Percentiles rank a stretch among this genome's conserved stretches.
phyloP scores from a whole-genome alignment of 2,329 filamentous ascomycete species.

The Xylariaceae sp. region DNA sequence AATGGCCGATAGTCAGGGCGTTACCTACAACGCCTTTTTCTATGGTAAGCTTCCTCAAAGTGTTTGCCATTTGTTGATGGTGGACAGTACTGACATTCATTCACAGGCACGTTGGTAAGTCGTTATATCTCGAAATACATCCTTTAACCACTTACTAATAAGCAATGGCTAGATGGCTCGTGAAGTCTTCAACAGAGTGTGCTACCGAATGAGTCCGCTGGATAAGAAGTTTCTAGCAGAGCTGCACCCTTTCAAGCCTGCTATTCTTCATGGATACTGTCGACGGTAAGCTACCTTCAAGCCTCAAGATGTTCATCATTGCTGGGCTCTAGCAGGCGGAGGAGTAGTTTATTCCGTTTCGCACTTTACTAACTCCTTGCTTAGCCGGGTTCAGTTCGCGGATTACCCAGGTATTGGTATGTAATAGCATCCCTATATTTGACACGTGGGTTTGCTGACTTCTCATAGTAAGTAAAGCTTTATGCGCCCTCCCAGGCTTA shows the following conservation, averaged over 20 bases:
- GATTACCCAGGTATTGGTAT: constrained; percentile 75
- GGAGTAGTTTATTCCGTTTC: too few relatives aligned
- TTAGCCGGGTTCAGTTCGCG: constrained; percentile 55
- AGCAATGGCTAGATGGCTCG: constrained; percentile 63
- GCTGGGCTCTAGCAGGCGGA: too few relatives aligned
- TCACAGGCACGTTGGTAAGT: constrained; percentile 36
- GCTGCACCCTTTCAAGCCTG: constrained; percentile 64
- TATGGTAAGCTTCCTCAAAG: constrained; percentile 44
- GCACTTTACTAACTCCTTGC: constrained; percentile 1
- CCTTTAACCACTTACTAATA: constrained; percentile 7
- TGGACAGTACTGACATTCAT: constrained; percentile 20
- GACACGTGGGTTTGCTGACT: too few relatives aligned
- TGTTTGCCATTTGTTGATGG: not conserved
- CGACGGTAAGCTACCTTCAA: constrained; percentile 44
- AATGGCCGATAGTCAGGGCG: constrained; percentile 11
- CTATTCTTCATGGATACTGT: constrained; percentile 68
- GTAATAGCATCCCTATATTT: too few relatives aligned
- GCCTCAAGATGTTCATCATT: too few relatives aligned
- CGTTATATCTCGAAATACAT: not conserved
- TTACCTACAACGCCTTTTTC: constrained; percentile 48
- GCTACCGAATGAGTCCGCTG: constrained; percentile 58
- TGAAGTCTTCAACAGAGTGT: constrained; percentile 79
- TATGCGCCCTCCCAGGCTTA: too few relatives aligned
- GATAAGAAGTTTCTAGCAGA: constrained; percentile 39
- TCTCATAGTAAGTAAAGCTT: too few relatives aligned